Percentiles rank a stretch among this genome's conserved stretches.
These are phyloP conservation scores for Coniosporium tulheliwenetii DNA, from an alignment of 2,329 filamentous ascomycete species.

Conservation along the genomic window DNA sequence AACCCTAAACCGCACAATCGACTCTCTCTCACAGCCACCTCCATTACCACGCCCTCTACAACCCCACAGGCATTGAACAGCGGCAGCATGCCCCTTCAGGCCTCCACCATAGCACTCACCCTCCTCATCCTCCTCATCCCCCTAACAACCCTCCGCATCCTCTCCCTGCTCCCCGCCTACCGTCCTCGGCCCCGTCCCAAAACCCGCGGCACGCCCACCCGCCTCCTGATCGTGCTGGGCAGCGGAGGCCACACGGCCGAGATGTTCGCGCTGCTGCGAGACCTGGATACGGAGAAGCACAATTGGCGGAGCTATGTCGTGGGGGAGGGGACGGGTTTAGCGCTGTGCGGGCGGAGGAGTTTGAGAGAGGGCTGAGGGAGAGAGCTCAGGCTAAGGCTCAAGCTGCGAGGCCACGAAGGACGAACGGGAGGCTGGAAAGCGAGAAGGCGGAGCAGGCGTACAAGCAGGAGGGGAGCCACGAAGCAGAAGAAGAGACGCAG, in stretches of 20 bases:
- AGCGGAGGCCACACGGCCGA: slow-evolving; percentile 91
- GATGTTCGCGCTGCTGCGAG: slow-evolving; percentile 71
- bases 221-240: slow-evolving; percentile 71
- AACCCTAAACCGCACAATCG: too few relatives aligned
- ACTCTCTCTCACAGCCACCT: too few relatives aligned
- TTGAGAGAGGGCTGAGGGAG: slow-evolving; percentile 35
- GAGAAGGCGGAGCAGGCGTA: slow-evolving; percentile 2
- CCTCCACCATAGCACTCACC: slow-evolving; percentile 17
- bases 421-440: slow-evolving; percentile 3
- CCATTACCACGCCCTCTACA: too few relatives aligned
- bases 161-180: slow-evolving; percentile 20
- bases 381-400: too few relatives aligned
- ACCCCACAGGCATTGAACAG: too few relatives aligned
- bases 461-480: slow-evolving; percentile 1
- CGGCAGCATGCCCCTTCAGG: slow-evolving; percentile 1
- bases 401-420: slow-evolving; percentile 5
- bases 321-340: slow-evolving; percentile 61
- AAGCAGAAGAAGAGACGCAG: neutral
- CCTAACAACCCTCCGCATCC: slow-evolving; percentile 19
- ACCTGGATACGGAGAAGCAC: slow-evolving; percentile 33
- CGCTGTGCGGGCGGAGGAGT: slow-evolving; percentile 43
- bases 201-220: slow-evolving; percentile 24
- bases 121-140: slow-evolving; percentile 17
- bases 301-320: slow-evolving; percentile 68
- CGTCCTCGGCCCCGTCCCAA: slow-evolving; percentile 12